Percentiles rank a stretch among this genome's conserved stretches.
These are phyloP conservation scores for Carex cristatella DNA, from an alignment of 176 grass and related monocot species.

Conservation along the genomic window DNA sequence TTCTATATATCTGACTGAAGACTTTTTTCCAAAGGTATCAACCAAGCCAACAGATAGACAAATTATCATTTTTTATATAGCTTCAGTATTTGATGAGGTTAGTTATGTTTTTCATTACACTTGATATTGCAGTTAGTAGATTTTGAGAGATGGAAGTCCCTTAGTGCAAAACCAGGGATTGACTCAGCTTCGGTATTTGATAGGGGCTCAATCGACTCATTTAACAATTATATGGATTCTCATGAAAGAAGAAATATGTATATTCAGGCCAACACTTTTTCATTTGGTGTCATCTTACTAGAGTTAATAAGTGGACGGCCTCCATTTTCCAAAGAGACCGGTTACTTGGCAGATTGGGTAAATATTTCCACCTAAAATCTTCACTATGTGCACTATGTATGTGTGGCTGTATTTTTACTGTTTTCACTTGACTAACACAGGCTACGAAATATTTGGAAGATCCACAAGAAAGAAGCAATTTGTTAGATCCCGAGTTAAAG, in stretches of 20 bases:
- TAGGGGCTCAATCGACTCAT: slow-evolving; percentile 36
- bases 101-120: background rate
- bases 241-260: slow-evolving; percentile 53
- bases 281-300: slow-evolving; percentile 70
- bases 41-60: background rate
- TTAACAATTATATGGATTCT: slow-evolving; percentile 30
- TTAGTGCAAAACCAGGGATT: slow-evolving; percentile 49
- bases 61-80: slow-evolving; percentile 2
- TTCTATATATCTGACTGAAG: slow-evolving; percentile 90
- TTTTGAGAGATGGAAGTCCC: slow-evolving; percentile 77
- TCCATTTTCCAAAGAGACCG: slow-evolving; percentile 47
- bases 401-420: background rate
- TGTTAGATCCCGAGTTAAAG: slow-evolving; percentile 53
- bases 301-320: slow-evolving; percentile 79
- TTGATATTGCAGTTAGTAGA: slow-evolving; percentile 60
- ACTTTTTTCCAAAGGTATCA: slow-evolving; percentile 76
- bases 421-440: slow-evolving; percentile 22
- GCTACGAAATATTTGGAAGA: slow-evolving; percentile 65
- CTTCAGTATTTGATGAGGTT: background rate
- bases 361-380: background rate
- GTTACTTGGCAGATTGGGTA: slow-evolving; percentile 67
- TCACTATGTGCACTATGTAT: slow-evolving; percentile 1
- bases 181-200: slow-evolving; percentile 33
- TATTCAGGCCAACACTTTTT: slow-evolving; percentile 75
- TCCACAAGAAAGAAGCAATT: slow-evolving; percentile 41